Evolutionary conservation across 306 rosid species (phyloP).

Genomic region (Castanospermum australe): DNA sequence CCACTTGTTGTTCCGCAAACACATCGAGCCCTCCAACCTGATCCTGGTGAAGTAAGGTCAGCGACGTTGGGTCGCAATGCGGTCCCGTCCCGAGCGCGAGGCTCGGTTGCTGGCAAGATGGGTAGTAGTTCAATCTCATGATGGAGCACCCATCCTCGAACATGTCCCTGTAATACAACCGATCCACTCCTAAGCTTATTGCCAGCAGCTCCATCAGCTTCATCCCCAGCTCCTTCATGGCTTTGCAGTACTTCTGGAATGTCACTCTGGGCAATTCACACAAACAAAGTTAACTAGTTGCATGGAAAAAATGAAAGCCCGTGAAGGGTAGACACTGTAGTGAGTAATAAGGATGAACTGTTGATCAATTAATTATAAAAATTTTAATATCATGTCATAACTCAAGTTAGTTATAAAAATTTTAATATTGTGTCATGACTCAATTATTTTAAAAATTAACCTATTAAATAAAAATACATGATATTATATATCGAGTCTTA

Average conservation of each 20-base stretch:
- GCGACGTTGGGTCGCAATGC: slow-evolving; percentile 70
- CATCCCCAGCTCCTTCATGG: slow-evolving; percentile 51
- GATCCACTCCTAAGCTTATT: slow-evolving; percentile 55
- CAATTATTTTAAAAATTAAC: no score
- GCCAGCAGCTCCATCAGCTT: slow-evolving; percentile 56
- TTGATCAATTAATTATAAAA: no score
- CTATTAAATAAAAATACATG: no score
- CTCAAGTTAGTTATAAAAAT: no score
- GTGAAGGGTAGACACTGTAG: no score
- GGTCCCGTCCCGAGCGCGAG: slow-evolving; percentile 67
- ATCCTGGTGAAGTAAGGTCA: slow-evolving; percentile 23
- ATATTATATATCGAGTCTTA: slow-evolving; percentile 28
- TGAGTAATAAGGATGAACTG: no score
- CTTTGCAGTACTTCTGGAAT: slow-evolving; percentile 61
- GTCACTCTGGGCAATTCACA: slow-evolving; percentile 26
- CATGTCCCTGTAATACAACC: slow-evolving; percentile 37
- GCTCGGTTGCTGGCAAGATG: slow-evolving; percentile 49
- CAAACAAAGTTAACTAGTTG: neutral
- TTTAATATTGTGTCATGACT: no score
- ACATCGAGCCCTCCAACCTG: slow-evolving; percentile 45
- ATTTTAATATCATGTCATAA: no score
- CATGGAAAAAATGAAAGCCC: no score
- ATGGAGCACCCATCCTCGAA: slow-evolving; percentile 61
- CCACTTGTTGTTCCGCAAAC: no score
- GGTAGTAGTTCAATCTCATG: slow-evolving; percentile 72